Evolutionary conservation across 2,329 filamentous ascomycete species (phyloP).

Genomic region (Pyricularia grisea): DNA sequence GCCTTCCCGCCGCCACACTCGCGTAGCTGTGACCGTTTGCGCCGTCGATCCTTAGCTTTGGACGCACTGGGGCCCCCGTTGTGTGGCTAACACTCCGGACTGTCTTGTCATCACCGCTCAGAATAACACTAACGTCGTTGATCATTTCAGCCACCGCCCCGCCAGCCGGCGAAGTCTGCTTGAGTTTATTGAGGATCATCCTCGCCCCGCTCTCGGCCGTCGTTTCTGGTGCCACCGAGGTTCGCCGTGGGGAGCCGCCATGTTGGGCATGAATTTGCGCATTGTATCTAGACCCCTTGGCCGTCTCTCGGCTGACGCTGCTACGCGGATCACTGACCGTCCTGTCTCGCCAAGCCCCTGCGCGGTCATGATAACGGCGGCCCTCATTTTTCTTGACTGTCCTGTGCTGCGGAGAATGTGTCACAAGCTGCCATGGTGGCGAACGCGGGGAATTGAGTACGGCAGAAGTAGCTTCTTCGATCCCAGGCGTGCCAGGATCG

Average conservation of each 20-base stretch:
- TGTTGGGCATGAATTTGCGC: constrained; percentile 6
- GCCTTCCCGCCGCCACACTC: constrained; percentile 11
- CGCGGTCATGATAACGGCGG: constrained; percentile 31
- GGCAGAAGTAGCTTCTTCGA: not conserved
- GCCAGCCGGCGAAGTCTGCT: constrained; percentile 20
- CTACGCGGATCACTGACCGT: constrained; percentile 29
- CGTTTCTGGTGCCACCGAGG: not conserved
- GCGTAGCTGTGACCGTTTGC: constrained; percentile 21
- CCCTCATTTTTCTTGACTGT: constrained; percentile 28
- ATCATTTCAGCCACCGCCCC: constrained; percentile 1
- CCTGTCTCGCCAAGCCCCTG: constrained; percentile 33
- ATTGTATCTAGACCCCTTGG: constrained; percentile 22
- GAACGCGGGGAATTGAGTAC: not conserved
- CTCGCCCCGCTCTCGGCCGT: constrained; percentile 30
- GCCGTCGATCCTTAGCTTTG: constrained; percentile 10
- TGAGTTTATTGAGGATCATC: constrained; percentile 31
- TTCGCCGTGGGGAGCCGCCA: not conserved
- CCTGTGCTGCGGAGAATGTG: constrained; percentile 20
- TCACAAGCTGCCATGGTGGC: constrained; percentile 2
- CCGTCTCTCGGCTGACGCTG: constrained; percentile 30
- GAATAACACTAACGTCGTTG: constrained; percentile 9
- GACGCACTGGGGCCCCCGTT: not conserved
- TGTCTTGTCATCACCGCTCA: constrained; percentile 10
- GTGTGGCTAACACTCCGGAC: not conserved
- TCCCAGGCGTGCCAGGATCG: not conserved